Conservation (phyloP, 192 early-diverging fungal genomes). For the Backusella morwellensis region DNA sequence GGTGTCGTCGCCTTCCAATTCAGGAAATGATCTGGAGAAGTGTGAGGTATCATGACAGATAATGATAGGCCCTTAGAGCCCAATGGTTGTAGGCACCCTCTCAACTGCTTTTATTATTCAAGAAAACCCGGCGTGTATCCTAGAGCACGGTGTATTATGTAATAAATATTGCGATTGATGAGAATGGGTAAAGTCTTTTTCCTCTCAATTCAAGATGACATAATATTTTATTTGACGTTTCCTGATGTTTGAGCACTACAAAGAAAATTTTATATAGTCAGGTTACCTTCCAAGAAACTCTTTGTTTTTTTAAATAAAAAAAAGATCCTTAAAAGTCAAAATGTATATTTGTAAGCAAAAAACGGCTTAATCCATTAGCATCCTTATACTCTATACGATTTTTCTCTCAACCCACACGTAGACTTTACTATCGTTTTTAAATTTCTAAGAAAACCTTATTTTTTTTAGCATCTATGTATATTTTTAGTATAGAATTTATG, state of each 20-base stretch:
- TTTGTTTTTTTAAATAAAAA: background rate
- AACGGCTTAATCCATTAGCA: background rate
- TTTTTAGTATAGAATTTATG: background rate
- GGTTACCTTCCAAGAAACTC: background rate
- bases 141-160: background rate
- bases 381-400: too few species aligned
- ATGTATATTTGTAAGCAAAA: background rate
- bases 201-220: background rate
- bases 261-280: background rate
- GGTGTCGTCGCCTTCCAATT: background rate
- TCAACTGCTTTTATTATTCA: background rate
- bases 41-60: background rate
- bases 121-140: too few species aligned
- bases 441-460: background rate
- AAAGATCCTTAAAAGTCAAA: background rate
- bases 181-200: background rate
- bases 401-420: too few species aligned
- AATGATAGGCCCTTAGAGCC: background rate
- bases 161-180: background rate
- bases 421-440: too few species aligned
- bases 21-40: background rate
- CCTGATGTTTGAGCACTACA: background rate
- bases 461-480: background rate
- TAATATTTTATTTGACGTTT: conserved; percentile 4
- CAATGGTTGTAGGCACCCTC: background rate